These are phyloP conservation scores for Coccomyxa subellipsoidea DNA, from an alignment of 163 green algal genomes.

Conservation along the genomic window DNA sequence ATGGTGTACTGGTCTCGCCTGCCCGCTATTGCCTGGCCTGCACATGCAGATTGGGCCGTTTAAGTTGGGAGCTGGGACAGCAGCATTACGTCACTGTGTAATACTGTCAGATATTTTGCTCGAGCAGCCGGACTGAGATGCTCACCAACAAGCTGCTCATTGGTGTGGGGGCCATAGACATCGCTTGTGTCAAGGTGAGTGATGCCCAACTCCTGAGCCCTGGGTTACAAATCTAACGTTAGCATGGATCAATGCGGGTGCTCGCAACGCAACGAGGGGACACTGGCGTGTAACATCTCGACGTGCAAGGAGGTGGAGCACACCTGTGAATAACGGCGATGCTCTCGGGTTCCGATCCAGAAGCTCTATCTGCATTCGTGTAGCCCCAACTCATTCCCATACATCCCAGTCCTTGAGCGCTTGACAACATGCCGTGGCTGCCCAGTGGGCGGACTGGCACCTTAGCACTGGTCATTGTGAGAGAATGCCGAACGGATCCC, in stretches of 20 bases:
- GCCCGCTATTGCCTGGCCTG: constrained; percentile 38
- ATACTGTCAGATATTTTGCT: neutral
- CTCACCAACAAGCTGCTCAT: constrained; percentile 50
- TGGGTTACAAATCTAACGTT: too few species aligned
- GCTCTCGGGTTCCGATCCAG: neutral
- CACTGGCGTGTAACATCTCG: too few species aligned
- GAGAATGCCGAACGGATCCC: too few species aligned
- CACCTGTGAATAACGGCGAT: neutral
- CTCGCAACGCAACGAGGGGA: neutral
- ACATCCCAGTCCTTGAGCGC: neutral
- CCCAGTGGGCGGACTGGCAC: neutral
- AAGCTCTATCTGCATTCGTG: neutral
- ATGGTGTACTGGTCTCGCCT: constrained; percentile 34
- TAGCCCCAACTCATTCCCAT: constrained; percentile 17
- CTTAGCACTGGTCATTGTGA: neutral
- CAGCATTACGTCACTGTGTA: neutral
- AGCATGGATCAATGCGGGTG: neutral
- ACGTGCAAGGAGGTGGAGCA: neutral
- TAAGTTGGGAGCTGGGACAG: neutral
- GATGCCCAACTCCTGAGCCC: constrained; percentile 25
- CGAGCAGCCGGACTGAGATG: neutral
- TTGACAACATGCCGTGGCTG: neutral
- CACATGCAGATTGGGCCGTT: neutral
- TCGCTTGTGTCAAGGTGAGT: constrained; percentile 42
- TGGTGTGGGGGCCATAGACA: constrained; percentile 43